Conservation (phyloP, 179 eudicot species). For the Beta corolliflora region DNA sequence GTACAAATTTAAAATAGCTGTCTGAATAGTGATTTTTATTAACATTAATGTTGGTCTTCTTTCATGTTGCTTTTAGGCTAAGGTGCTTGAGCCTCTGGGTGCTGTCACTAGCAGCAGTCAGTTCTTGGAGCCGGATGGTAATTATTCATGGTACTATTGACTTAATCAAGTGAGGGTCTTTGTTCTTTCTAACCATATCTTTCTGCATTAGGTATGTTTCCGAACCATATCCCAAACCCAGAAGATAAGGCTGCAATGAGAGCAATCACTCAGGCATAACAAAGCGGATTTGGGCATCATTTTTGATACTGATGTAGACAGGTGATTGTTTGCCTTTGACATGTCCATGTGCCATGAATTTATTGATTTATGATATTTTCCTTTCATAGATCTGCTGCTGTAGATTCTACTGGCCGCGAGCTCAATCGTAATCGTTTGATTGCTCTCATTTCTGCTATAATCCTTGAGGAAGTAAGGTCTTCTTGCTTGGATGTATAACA, state of each 20-base stretch:
- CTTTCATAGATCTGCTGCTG: conserved; percentile 89
- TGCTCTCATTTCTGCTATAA: conserved; percentile 94
- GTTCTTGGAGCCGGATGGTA: conserved; percentile 98
- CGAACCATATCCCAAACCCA: conserved; percentile 98
- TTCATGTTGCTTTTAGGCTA: conserved; percentile 51
- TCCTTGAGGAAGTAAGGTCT: conserved; percentile 83
- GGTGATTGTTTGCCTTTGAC: conserved; percentile 44
- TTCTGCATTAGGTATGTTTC: conserved; percentile 70
- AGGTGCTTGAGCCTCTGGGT: conserved; percentile 97
- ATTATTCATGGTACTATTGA: conserved; percentile 1
- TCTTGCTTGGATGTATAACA: conserved; percentile 19
- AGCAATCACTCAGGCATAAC: conserved; percentile 88
- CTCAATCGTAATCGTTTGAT: conserved; percentile 88
- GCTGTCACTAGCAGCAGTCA: conserved; percentile 94
- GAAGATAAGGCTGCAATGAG: conserved; percentile 97
- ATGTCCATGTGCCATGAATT: conserved; percentile 11
- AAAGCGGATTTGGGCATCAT: conserved; percentile 98
- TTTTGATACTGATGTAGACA: conserved; percentile 98
- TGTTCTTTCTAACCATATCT: conserved; percentile 4
- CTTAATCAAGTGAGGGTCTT: conserved; percentile 4
- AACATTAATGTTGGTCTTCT: background rate
- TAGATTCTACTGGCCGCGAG: conserved; percentile 89
- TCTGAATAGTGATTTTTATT: background rate
- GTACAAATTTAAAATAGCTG: background rate
- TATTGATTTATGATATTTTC: conserved; percentile 15